Evolutionary conservation across 352 stramenopile species (phyloP).

Genomic region (Elongisporangium senticosum): DNA sequence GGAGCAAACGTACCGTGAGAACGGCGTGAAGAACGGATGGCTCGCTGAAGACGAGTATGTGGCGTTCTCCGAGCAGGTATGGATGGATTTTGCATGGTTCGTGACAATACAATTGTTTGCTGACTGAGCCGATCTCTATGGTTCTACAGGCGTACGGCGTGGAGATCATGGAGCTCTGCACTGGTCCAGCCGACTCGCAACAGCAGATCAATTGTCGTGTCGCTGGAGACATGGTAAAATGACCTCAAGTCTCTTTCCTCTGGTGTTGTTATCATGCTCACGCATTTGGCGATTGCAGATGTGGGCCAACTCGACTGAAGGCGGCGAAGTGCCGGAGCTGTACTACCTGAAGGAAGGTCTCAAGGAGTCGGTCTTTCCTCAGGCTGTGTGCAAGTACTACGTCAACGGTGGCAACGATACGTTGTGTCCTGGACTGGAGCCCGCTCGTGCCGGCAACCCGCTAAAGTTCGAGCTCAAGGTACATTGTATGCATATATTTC

Average conservation of each 20-base stretch:
- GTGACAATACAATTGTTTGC: neutral
- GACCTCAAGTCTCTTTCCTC: neutral
- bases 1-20: conserved; percentile 72
- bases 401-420: conserved; percentile 50
- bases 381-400: conserved; percentile 71
- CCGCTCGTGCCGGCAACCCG: conserved; percentile 48
- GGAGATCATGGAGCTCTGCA: conserved; percentile 68
- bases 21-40: conserved; percentile 61
- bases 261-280: conserved; percentile 1
- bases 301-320: conserved; percentile 80
- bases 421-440: conserved; percentile 55
- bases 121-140: neutral
- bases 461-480: conserved; percentile 66
- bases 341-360: conserved; percentile 79
- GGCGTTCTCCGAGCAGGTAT: conserved; percentile 70
- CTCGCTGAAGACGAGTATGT: conserved; percentile 68
- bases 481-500: conserved; percentile 1
- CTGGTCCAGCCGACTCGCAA: conserved; percentile 44
- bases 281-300: conserved; percentile 21
- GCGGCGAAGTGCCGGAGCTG: conserved; percentile 61
- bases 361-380: conserved; percentile 64
- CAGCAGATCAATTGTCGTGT: conserved; percentile 71
- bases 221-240: conserved; percentile 44
- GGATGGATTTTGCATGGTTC: neutral
- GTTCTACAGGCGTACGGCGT: conserved; percentile 51